Percentiles rank a stretch among this genome's conserved stretches.
Conservation (phyloP, 1,284 basidiomycete genomes). For the Puccinia novopanici region DNA sequence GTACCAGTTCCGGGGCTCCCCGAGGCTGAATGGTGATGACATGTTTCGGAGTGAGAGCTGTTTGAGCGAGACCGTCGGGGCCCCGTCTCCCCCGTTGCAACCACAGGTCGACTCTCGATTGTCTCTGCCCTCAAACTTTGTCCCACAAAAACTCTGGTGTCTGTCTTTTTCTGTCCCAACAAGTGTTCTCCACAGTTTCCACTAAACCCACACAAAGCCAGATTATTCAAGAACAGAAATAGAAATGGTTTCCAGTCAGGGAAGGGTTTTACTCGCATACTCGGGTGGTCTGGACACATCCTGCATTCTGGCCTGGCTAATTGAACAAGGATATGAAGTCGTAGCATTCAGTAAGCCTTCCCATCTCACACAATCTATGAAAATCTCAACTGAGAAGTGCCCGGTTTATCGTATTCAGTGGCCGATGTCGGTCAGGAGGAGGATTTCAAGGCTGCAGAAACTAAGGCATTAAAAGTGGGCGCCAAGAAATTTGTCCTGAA, state of each 20-base stretch:
- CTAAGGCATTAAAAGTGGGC: conserved; percentile 87
- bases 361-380: too few species aligned
- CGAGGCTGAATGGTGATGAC: neutral
- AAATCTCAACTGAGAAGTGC: too few species aligned
- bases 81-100: neutral
- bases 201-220: neutral
- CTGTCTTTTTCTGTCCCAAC: neutral
- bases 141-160: neutral
- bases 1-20: neutral
- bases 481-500: conserved; percentile 69
- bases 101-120: neutral
- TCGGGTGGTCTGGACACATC: conserved; percentile 97
- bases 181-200: too few species aligned
- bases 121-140: neutral
- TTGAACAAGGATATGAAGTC: conserved; percentile 96
- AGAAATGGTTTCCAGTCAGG: conserved; percentile 63
- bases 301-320: conserved; percentile 94
- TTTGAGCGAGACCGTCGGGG: neutral
- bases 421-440: conserved; percentile 98
- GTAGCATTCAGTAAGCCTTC: conserved; percentile 72
- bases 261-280: conserved; percentile 90
- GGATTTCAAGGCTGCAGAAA: conserved; percentile 91
- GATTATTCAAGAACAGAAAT: too few species aligned
- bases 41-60: neutral
- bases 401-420: too few species aligned